phyloP scores from a whole-genome alignment of 176 grass and related monocot genomes.

The Cenchrus americanus region DNA sequence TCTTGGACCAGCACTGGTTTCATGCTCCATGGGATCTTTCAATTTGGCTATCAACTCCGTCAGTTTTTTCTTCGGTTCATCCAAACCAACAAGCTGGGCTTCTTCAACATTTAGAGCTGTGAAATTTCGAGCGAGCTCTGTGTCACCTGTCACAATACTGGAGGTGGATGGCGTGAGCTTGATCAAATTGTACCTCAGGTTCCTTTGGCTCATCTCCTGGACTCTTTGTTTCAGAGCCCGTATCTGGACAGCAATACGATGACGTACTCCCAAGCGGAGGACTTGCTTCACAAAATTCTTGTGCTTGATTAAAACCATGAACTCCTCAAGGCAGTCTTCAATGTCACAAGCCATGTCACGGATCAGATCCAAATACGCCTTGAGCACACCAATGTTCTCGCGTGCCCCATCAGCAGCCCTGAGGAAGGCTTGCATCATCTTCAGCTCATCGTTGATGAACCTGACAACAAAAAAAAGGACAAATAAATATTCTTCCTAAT shows the following conservation, averaged over 20 bases:
- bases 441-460: slow-evolving; percentile 22
- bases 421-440: slow-evolving; percentile 18
- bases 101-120: neutral
- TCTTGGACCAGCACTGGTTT: neutral
- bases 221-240: neutral
- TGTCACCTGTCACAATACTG: neutral
- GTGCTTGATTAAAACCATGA: neutral
- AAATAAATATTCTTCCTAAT: no score
- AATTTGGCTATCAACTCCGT: neutral
- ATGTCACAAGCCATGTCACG: slow-evolving; percentile 14
- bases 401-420: neutral
- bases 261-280: neutral
- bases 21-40: neutral
- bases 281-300: neutral
- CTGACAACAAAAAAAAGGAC: neutral
- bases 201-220: neutral
- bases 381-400: neutral
- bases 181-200: neutral
- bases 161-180: neutral
- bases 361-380: neutral
- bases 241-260: slow-evolving; percentile 15
- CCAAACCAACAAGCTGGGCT: slow-evolving; percentile 14
- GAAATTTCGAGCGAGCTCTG: neutral
- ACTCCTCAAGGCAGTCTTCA: slow-evolving; percentile 14
- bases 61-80: neutral